Conservation (phyloP, 2,329 filamentous ascomycete species). For the Xylaria sp. region DNA sequence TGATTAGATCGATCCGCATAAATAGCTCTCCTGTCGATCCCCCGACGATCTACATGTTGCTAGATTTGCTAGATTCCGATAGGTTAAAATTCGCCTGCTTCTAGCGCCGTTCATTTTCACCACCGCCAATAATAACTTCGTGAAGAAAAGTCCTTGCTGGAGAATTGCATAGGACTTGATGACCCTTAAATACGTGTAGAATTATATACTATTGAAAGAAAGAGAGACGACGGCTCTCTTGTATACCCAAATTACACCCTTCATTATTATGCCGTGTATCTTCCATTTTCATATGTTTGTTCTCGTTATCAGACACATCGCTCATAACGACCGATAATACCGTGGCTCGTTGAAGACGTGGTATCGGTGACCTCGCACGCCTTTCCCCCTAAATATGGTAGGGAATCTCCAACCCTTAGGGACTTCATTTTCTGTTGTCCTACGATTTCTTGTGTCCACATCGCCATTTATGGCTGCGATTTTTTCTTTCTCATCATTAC, state of each 20-base stretch:
- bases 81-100: not conserved
- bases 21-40: constrained; percentile 15
- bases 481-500: constrained; percentile 65
- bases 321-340: constrained; percentile 64
- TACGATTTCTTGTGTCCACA: constrained; percentile 65
- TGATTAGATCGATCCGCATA: constrained; percentile 7
- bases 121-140: not conserved
- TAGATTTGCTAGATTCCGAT: not conserved
- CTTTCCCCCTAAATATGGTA: constrained; percentile 81
- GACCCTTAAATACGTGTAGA: constrained; percentile 9
- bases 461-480: constrained; percentile 54
- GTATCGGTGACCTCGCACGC: constrained; percentile 89
- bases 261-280: constrained; percentile 24
- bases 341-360: constrained; percentile 95
- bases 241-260: constrained; percentile 32
- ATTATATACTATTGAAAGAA: constrained; percentile 26
- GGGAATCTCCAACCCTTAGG: constrained; percentile 86
- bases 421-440: constrained; percentile 77
- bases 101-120: not conserved
- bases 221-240: constrained; percentile 8
- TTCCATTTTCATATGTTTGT: constrained; percentile 17
- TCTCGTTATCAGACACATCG: constrained; percentile 15
- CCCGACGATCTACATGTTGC: constrained; percentile 3
- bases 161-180: not conserved
- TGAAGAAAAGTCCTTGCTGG: not conserved